Base-by-base conservation (phyloP, 257 asterid genomes). In the Dorcoceras hygrometricum region DNA sequence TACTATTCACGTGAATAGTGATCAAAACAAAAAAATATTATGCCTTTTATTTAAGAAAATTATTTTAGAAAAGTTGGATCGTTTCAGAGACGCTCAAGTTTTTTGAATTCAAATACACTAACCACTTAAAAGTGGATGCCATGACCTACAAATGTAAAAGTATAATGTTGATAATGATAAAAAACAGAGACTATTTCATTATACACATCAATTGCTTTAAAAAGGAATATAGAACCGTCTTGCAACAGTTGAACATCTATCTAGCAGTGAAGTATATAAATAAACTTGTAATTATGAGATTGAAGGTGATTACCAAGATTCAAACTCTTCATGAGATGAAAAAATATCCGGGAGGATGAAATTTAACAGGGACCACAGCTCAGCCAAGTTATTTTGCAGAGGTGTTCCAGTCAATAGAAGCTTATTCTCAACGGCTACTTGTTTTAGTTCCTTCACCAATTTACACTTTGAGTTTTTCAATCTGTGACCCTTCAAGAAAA, bases 401-500 rank as follows among this genome's bases (percentile, higher is more conserved):
- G 99, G 99, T 68, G 99, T 94, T 78, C 99, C 99, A 59, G 99
- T 94, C 78, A 94, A 78, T 28, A 94, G 90, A 79, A 94, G 96
- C 83, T 86, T 91, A 78, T 94, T 94, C 82, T 94, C 98, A 28
- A 86, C 79, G 39, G 78, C 66, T 66, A 94, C 69, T 26, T 43
- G 68, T 76, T 82, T 90, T 73, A 90, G 80, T 73, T 86, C 96
- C 78, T 71, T 88, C 73, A 89, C 80, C 75, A 94, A 75, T 77
- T 84, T 85, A 86, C 99, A 88, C 64, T 90, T 70, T 0, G 98
- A 84, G 80, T 94, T 90, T 78, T 94, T 94, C 89, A 94, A 74
- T 71, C 99, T 81, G 77, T 94, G 99, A 8, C 99, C 99, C 99
- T 94, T 58, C 72, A 86, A 43, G 16, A 43, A 43, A 43, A 43